phyloP scores from a whole-genome alignment of 1,284 basidiomycete species.

The Rhodotorula sp. region DNA sequence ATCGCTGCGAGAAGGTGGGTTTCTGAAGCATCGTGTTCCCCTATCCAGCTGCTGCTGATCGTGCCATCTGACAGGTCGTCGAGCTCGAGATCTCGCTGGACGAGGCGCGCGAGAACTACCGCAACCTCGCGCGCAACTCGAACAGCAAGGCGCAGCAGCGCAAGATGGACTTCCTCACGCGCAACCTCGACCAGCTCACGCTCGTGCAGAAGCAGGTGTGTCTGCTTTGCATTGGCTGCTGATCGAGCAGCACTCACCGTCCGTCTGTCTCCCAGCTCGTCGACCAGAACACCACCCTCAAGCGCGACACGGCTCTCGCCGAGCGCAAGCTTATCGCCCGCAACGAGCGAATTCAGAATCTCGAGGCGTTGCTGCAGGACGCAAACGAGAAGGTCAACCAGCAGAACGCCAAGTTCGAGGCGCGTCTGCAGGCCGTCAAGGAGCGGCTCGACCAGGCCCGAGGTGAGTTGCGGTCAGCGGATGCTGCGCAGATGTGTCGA shows the following conservation, averaged over 20 bases:
- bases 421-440: conserved; percentile 84
- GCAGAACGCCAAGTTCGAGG: conserved; percentile 95
- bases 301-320: conserved; percentile 96
- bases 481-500: too few species aligned
- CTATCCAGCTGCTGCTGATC: conserved; percentile 16
- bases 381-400: conserved; percentile 85
- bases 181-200: conserved; percentile 93
- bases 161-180: conserved; percentile 98
- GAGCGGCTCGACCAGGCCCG: conserved; percentile 88
- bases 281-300: conserved; percentile 95
- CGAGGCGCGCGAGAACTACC: conserved; percentile 98
- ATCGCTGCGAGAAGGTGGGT: conserved; percentile 95
- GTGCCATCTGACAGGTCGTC: conserved; percentile 68
- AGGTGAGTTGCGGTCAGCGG: conserved; percentile 59
- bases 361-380: conserved; percentile 88
- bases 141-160: conserved; percentile 98
- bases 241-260: neutral
- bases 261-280: conserved; percentile 67
- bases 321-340: conserved; percentile 94
- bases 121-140: conserved; percentile 95
- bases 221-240: conserved; percentile 23
- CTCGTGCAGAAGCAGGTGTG: conserved; percentile 92
- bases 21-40: neutral
- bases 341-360: conserved; percentile 94
- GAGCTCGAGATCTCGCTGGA: conserved; percentile 99